These are phyloP conservation scores for Rhexocercosporidium sp. DNA, from an alignment of 2,329 filamentous ascomycete genomes.

Conservation along the genomic window DNA sequence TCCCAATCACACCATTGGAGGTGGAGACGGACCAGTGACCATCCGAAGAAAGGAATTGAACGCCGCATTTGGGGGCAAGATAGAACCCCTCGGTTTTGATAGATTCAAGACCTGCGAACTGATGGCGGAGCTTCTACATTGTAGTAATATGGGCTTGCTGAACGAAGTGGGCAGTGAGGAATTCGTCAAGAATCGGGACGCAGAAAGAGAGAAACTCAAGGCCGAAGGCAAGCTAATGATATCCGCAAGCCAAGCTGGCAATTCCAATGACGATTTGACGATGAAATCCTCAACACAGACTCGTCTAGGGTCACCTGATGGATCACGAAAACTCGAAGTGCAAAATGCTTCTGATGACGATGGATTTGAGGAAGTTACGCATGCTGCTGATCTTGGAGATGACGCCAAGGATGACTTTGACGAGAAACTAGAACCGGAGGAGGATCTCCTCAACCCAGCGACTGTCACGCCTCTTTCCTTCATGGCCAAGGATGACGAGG, in stretches of 20 bases:
- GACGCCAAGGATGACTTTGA: conserved; percentile 73
- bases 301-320: conserved; percentile 60
- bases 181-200: conserved; percentile 79
- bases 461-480: conserved; percentile 47
- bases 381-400: conserved; percentile 72
- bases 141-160: conserved; percentile 96
- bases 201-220: conserved; percentile 80
- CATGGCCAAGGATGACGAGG: conserved; percentile 68
- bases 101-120: conserved; percentile 98
- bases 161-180: conserved; percentile 92
- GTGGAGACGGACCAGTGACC: conserved; percentile 60
- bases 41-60: conserved; percentile 76
- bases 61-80: conserved; percentile 87
- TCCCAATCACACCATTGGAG: conserved; percentile 61
- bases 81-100: conserved; percentile 95
- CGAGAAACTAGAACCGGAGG: conserved; percentile 56
- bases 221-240: conserved; percentile 72
- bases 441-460: conserved; percentile 52
- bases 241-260: conserved; percentile 49
- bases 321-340: conserved; percentile 73
- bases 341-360: conserved; percentile 86
- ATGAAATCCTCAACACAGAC: conserved; percentile 60
- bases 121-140: conserved; percentile 96
- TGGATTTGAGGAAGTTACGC: conserved; percentile 88
- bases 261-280: conserved; percentile 65